Evolutionary conservation across 768 basidiomycete species (phyloP).

Genomic region (Russula abietina): DNA sequence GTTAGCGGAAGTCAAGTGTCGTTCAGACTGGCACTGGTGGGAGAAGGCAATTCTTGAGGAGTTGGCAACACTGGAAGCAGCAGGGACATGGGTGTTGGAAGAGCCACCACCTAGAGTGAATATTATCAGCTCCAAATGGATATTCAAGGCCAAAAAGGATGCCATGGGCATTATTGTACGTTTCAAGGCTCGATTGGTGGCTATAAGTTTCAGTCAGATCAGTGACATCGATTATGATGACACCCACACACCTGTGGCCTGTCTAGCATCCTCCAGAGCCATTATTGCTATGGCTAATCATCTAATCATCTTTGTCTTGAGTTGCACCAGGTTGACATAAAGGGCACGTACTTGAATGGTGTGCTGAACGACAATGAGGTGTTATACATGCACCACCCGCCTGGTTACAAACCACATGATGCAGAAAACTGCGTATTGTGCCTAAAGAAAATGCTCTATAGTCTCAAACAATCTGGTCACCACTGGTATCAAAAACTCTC

Average conservation of each 20-base stretch:
- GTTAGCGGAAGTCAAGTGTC: background rate
- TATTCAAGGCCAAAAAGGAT: constrained; percentile 33
- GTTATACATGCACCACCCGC: background rate
- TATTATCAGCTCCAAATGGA: constrained; percentile 26
- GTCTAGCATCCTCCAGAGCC: background rate
- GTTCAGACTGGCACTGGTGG: background rate
- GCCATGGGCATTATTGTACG: constrained; percentile 25
- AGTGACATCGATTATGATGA: background rate
- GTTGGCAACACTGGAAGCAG: background rate
- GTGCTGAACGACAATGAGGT: background rate
- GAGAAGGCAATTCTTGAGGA: background rate
- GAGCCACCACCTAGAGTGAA: background rate
- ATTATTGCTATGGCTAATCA: background rate
- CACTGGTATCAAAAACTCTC: no score
- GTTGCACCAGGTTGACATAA: background rate
- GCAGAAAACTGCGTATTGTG: no score
- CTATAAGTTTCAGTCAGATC: constrained; percentile 34
- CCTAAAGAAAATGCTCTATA: no score
- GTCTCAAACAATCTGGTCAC: background rate
- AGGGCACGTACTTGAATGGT: background rate
- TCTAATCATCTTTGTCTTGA: background rate
- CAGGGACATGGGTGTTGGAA: background rate
- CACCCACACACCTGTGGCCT: background rate
- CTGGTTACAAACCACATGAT: background rate
- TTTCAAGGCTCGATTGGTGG: constrained; percentile 35